These are phyloP conservation scores for Themeda triandra DNA, from an alignment of 176 grass and related monocot genomes.

Conservation along the genomic window DNA sequence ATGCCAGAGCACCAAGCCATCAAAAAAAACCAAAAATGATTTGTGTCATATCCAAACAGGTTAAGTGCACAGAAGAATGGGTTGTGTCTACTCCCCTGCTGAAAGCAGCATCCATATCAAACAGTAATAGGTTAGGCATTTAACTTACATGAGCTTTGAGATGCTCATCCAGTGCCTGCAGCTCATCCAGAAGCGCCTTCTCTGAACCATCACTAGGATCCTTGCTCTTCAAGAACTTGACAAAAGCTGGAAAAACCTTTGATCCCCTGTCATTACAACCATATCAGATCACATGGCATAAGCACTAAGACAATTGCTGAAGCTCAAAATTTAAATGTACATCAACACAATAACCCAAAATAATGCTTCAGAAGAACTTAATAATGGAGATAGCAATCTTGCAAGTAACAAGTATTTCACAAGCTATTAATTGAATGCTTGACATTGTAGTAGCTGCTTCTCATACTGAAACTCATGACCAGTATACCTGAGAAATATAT, in stretches of 20 bases:
- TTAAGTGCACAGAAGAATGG: not conserved
- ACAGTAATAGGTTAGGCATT: not conserved
- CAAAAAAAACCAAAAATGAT: slow-evolving; percentile 16
- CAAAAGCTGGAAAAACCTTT: slow-evolving; percentile 67
- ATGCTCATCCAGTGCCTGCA: slow-evolving; percentile 65
- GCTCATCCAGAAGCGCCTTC: slow-evolving; percentile 56
- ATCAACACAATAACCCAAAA: not conserved
- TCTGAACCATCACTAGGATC: slow-evolving; percentile 72
- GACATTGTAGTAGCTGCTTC: not conserved
- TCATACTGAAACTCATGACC: not conserved
- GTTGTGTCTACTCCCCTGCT: not conserved
- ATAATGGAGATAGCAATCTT: not conserved
- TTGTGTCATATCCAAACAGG: slow-evolving; percentile 7
- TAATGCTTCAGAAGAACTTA: not conserved
- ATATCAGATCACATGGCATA: not conserved
- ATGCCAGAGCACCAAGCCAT: not conserved
- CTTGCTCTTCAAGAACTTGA: slow-evolving; percentile 88
- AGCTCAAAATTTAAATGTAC: not conserved
- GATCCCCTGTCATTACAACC: slow-evolving; percentile 62
- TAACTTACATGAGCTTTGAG: slow-evolving; percentile 76
- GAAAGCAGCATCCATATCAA: not conserved
- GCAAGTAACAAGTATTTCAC: not conserved
- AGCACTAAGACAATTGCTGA: not conserved
- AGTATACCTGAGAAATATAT: not conserved
- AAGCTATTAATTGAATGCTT: not conserved